Percentiles rank a stretch among this genome's conserved stretches.
Conservation (phyloP, 176 grass and related monocot genomes). For the Aegilops speltoides region DNA sequence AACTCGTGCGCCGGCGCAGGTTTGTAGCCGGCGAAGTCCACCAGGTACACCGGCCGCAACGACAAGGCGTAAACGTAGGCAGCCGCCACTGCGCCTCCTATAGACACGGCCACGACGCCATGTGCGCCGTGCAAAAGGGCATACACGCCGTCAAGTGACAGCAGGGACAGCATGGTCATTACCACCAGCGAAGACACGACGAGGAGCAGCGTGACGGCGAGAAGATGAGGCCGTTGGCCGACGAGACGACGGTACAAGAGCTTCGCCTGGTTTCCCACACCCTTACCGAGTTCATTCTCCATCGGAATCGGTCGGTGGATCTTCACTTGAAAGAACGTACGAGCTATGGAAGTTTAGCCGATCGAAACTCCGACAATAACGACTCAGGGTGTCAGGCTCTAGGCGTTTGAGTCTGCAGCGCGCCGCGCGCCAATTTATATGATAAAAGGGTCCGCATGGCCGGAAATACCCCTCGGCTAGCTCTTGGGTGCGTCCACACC, state of each 20-base stretch:
- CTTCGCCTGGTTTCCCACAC: background rate
- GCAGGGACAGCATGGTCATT: no score
- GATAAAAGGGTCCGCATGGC: no score
- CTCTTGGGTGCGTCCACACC: no score
- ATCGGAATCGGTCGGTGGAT: no score
- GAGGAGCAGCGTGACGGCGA: background rate
- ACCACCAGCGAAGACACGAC: no score
- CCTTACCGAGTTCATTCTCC: background rate
- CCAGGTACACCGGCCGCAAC: background rate
- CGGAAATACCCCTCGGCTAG: no score
- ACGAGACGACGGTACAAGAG: background rate
- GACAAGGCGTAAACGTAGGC: background rate
- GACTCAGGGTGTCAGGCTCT: no score
- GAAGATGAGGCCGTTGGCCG: background rate
- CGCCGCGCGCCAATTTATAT: no score
- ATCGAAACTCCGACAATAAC: no score
- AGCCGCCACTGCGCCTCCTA: background rate
- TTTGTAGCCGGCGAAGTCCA: background rate
- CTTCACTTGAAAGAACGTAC: no score
- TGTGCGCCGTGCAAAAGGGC: background rate
- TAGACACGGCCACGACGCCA: background rate
- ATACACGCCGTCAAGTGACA: background rate
- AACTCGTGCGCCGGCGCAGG: background rate
- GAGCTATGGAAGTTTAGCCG: no score
- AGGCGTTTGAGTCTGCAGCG: no score